A percentile compares a stretch with the other conserved stretches of the same genome.
phyloP scores from a whole-genome alignment of 768 basidiomycete genomes.

The Auriscalpium orientale region DNA sequence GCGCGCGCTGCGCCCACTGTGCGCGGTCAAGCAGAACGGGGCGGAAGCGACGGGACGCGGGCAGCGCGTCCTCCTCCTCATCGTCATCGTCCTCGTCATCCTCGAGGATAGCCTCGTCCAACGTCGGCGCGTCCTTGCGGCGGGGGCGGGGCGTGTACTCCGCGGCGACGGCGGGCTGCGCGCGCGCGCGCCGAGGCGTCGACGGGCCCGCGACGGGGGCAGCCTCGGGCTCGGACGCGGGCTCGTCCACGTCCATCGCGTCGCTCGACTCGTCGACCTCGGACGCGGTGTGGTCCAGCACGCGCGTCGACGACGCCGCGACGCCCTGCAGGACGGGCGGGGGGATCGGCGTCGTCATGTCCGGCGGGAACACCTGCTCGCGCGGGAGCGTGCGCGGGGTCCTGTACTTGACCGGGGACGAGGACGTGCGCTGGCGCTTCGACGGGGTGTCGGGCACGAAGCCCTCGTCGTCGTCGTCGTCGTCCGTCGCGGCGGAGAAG shows the following conservation, averaged over 20 bases:
- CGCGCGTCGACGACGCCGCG: background rate
- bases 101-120: background rate
- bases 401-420: background rate
- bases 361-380: background rate
- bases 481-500: background rate
- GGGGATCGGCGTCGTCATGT: constrained; percentile 1
- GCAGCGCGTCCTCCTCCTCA: background rate
- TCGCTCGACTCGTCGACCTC: background rate
- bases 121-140: background rate
- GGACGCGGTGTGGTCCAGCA: background rate
- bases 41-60: constrained; percentile 10
- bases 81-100: background rate
- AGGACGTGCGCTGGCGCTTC: constrained; percentile 4
- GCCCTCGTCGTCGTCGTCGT: background rate
- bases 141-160: background rate
- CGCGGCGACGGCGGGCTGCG: background rate
- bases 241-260: background rate
- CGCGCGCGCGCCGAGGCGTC: constrained; percentile 6
- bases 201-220: constrained; percentile 10
- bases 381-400: background rate
- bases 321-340: background rate
- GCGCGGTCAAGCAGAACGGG: constrained; percentile 12
- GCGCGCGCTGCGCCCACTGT: constrained; percentile 14
- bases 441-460: constrained; percentile 10
- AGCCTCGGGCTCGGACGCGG: background rate